Evolutionary conservation across 2,329 filamentous ascomycete species (phyloP).

Genomic region (Arthrobotrys conoides): DNA sequence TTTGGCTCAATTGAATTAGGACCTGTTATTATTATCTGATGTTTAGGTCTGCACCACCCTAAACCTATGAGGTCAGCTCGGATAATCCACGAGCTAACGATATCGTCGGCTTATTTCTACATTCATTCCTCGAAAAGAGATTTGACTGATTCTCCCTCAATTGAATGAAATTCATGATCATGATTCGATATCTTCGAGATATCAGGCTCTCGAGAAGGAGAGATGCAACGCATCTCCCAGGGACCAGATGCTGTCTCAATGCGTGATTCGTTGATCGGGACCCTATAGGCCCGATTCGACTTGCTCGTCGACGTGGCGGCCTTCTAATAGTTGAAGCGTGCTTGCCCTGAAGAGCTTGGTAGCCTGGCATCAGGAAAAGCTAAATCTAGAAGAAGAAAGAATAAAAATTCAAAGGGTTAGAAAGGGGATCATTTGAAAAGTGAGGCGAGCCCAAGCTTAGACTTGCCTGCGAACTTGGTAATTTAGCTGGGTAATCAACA

Average conservation of each 20-base stretch:
- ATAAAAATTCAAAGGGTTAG: constrained; percentile 37
- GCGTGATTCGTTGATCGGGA: constrained; percentile 58
- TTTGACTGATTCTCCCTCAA: constrained; percentile 34
- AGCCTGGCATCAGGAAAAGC: constrained; percentile 52
- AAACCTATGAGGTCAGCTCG: constrained; percentile 52
- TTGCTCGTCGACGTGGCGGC: constrained; percentile 58
- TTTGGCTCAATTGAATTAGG: constrained; percentile 49
- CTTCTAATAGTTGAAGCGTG: constrained; percentile 55
- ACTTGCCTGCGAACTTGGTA: constrained; percentile 58
- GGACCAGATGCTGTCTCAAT: constrained; percentile 59
- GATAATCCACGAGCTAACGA: constrained; percentile 42
- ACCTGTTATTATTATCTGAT: constrained; percentile 45
- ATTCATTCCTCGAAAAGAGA: constrained; percentile 25
- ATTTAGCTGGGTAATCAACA: constrained; percentile 59
- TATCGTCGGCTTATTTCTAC: constrained; percentile 38
- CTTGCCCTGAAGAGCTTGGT: constrained; percentile 48
- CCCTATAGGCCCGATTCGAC: constrained; percentile 57
- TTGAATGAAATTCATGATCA: constrained; percentile 35
- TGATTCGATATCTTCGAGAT: constrained; percentile 31
- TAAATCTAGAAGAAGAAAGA: constrained; percentile 52
- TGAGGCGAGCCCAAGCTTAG: constrained; percentile 59
- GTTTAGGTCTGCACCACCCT: constrained; percentile 28
- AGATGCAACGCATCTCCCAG: constrained; percentile 55
- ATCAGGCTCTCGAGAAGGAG: constrained; percentile 38
- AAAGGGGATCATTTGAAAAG: constrained; percentile 46